Evolutionary conservation across 2,329 filamentous ascomycete genomes (phyloP).

Genomic region (Hymenoscyphus infarciens): DNA sequence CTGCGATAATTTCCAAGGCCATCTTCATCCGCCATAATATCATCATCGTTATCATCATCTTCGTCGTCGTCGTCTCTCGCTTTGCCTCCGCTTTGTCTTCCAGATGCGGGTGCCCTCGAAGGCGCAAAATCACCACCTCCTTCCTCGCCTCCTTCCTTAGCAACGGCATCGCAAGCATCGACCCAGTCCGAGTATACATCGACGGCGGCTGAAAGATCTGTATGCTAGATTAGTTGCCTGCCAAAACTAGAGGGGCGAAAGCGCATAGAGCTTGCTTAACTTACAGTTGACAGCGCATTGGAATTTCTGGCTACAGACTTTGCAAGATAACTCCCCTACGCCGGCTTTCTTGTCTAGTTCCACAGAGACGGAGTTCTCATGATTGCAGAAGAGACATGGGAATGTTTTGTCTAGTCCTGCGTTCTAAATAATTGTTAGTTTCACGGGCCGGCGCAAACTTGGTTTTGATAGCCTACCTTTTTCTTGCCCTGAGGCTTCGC

Average conservation of each 20-base stretch:
- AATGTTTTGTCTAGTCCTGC: conserved; percentile 80
- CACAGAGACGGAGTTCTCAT: conserved; percentile 86
- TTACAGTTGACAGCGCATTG: conserved; percentile 90
- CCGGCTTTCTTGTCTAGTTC: conserved; percentile 93
- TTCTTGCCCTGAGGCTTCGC: conserved; percentile 77
- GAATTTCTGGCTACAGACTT: conserved; percentile 89
- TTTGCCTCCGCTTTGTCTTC: conserved; percentile 20
- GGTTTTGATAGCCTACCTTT: conserved; percentile 54
- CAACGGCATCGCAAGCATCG: conserved; percentile 79
- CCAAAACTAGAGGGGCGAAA: conserved; percentile 72
- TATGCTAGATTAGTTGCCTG: conserved; percentile 17
- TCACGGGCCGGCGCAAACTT: conserved; percentile 7
- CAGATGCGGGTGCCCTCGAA: conserved; percentile 21
- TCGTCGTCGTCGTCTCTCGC: conserved; percentile 29
- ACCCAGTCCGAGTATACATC: conserved; percentile 99
- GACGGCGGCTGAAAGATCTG: conserved; percentile 84
- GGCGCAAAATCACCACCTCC: conserved; percentile 29
- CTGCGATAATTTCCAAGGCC: conserved; percentile 51
- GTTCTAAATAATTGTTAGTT: conserved; percentile 42
- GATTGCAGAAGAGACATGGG: conserved; percentile 96
- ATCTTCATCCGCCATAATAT: conserved; percentile 41
- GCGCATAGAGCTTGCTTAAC: conserved; percentile 33
- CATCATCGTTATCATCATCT: conserved; percentile 34
- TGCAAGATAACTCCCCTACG: conserved; percentile 81
- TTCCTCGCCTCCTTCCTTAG: conserved; percentile 53